Percentiles rank a stretch among this genome's conserved stretches.
These are phyloP conservation scores for Phytophthora quininea DNA, from an alignment of 352 stramenopile genomes.

Conservation along the genomic window DNA sequence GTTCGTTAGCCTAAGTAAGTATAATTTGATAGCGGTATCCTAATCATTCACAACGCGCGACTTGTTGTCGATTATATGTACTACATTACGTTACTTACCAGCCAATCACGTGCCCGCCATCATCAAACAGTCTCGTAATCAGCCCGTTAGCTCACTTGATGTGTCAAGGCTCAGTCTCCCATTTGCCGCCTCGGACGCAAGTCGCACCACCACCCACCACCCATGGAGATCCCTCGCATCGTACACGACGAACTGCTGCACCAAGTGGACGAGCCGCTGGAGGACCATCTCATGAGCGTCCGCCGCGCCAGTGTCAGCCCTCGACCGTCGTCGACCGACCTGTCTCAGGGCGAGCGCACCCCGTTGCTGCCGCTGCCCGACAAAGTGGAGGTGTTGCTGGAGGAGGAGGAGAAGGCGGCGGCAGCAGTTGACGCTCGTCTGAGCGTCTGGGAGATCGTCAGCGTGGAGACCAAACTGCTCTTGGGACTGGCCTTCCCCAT, in stretches of 20 bases:
- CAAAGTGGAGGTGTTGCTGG: constrained; percentile 43
- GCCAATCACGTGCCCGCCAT: constrained; percentile 9
- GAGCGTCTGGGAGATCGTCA: constrained; percentile 41
- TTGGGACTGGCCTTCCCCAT: constrained; percentile 46
- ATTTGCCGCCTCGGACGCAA: constrained; percentile 11
- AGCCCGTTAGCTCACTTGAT: neutral
- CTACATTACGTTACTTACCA: neutral
- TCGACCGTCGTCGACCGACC: constrained; percentile 3
- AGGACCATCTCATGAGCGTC: constrained; percentile 34
- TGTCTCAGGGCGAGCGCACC: constrained; percentile 20
- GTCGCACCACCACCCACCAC: neutral
- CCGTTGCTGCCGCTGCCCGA: constrained; percentile 32
- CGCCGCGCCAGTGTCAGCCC: constrained; percentile 22
- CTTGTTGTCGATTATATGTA: too few relatives aligned
- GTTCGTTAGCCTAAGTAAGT: neutral
- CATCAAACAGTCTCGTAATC: constrained; percentile 13
- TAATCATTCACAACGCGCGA: too few relatives aligned
- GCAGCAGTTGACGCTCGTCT: constrained; percentile 27
- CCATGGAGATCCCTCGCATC: constrained; percentile 56
- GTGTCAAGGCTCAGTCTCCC: constrained; percentile 17
- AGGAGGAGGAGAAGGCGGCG: constrained; percentile 43
- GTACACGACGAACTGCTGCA: constrained; percentile 61
- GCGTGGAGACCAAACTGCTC: constrained; percentile 38
- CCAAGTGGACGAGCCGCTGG: constrained; percentile 49
- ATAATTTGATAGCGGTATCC: too few relatives aligned